Evolutionary conservation across 2,329 filamentous ascomycete species (phyloP), one percentile per base, ranked within the genome.

Genomic region (Xenoacremonium recifei): DNA sequence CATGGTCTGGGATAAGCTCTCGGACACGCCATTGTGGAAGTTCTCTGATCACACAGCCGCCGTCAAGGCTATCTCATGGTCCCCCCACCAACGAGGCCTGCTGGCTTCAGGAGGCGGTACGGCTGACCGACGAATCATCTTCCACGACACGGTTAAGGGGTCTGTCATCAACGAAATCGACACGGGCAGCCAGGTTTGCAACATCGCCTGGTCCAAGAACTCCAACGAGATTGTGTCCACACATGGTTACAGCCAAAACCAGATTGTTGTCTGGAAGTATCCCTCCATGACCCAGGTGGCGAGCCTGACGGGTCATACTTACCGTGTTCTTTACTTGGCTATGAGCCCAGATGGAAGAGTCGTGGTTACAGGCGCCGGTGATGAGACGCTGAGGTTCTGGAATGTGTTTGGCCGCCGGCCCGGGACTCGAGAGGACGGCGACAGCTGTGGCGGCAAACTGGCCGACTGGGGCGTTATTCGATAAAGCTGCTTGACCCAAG

Each of bases 221-320:
- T 96, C 89, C 6, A 96, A 96, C 63, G 93, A 99, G 66, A 90
- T 99, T 44, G 92, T 99, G 40, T 92, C 87, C 37, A 99, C 93
- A 1, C 93, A 99, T 61, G 93, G 93, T 6, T 99, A 96, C 70
- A 92, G 86, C 54, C 93, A 99, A 62, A 96, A 99, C 64, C 93
- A 97, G 66, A 96, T 99, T 57, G 92, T 97, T 27, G 89, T 99
- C 41, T 99, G 93, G 93, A 99, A 99, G 62, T 99, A 99, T 61
- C 93, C 93, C 2, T 91, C 86, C 53, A 97, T 99, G 93, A 89
- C 89, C 36, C 93, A 97, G 64, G 90, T 99, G 7, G 92, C 89
- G 30, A 95, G 89, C 53, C 73, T 99, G 34, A 99, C 93, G 0
- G 93, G 93, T 1, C 93, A 99, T 65, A 99, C 93, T 2, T 97